Evolutionary conservation across 176 grass and related monocot species (phyloP).

Genomic region (Cenchrus purpureus): DNA sequence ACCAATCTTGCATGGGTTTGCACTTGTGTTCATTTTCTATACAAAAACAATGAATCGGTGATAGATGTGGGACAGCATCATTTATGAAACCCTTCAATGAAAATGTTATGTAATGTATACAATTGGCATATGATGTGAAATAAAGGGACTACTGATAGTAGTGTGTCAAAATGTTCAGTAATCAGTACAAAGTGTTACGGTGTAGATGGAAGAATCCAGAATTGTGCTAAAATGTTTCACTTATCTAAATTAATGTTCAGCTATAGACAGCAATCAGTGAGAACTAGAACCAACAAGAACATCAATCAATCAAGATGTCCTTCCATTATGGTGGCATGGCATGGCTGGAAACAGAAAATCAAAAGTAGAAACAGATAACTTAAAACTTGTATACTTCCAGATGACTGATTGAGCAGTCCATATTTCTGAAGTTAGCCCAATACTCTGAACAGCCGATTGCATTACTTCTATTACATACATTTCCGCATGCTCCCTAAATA

Average conservation of each 20-base stretch:
- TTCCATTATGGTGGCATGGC: too few relatives aligned
- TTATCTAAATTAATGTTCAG: not conserved
- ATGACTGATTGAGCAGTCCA: slow-evolving; percentile 17
- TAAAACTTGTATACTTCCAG: not conserved
- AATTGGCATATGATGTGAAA: not conserved
- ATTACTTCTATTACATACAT: not conserved
- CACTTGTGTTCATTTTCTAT: not conserved
- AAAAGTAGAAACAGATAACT: slow-evolving; percentile 7
- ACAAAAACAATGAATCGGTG: not conserved
- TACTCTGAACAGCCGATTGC: not conserved
- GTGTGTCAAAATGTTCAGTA: slow-evolving; percentile 17
- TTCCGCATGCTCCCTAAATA: not conserved
- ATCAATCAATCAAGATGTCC: not conserved
- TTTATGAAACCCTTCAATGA: not conserved
- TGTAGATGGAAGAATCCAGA: not conserved
- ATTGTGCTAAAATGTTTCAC: not conserved
- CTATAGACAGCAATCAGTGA: not conserved
- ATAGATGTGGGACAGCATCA: not conserved
- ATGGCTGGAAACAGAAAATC: not conserved
- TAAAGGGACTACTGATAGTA: not conserved
- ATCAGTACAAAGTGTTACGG: not conserved
- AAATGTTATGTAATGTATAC: not conserved
- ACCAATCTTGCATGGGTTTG: not conserved
- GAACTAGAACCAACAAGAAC: not conserved
- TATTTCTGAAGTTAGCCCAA: not conserved